A percentile compares a stretch with the other conserved stretches of the same genome.
Conservation (phyloP, 805 yeast genomes). For the Suhomyces sp. region DNA sequence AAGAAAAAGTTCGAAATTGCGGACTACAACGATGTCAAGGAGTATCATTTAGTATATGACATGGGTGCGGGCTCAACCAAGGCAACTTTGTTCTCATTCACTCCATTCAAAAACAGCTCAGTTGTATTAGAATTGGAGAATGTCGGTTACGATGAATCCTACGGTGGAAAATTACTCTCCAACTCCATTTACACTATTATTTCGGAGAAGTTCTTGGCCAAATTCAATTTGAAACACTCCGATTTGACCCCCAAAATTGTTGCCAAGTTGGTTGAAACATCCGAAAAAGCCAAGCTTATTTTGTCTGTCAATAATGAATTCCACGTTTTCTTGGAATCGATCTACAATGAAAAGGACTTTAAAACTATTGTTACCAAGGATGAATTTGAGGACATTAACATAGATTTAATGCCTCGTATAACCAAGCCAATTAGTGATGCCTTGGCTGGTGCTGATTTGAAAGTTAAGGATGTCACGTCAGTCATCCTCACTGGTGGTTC, state of each 20-base stretch:
- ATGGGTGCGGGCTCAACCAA: slow-evolving; percentile 91
- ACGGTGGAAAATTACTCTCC: slow-evolving; percentile 81
- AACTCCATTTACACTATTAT: slow-evolving; percentile 60
- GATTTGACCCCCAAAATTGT: slow-evolving; percentile 50
- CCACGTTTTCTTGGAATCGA: slow-evolving; percentile 69
- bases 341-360: slow-evolving; percentile 74
- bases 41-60: slow-evolving; percentile 75
- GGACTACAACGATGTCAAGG: slow-evolving; percentile 36
- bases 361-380: slow-evolving; percentile 63
- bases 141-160: slow-evolving; percentile 59
- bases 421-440: slow-evolving; percentile 56
- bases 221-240: slow-evolving; percentile 38
- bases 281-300: slow-evolving; percentile 86
- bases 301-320: slow-evolving; percentile 87
- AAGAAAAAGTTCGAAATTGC: slow-evolving; percentile 42
- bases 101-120: slow-evolving; percentile 42
- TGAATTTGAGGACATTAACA: slow-evolving; percentile 67
- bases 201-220: slow-evolving; percentile 53
- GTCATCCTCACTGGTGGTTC: slow-evolving; percentile 89
- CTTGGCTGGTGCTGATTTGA: slow-evolving; percentile 34
- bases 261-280: slow-evolving; percentile 71
- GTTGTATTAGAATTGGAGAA: slow-evolving; percentile 63
- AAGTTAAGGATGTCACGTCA: slow-evolving; percentile 49
- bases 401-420: slow-evolving; percentile 47
- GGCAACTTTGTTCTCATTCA: slow-evolving; percentile 76